phyloP scores from a whole-genome alignment of 208 protist genomes.

The Acanthamoeba sp. region DNA sequence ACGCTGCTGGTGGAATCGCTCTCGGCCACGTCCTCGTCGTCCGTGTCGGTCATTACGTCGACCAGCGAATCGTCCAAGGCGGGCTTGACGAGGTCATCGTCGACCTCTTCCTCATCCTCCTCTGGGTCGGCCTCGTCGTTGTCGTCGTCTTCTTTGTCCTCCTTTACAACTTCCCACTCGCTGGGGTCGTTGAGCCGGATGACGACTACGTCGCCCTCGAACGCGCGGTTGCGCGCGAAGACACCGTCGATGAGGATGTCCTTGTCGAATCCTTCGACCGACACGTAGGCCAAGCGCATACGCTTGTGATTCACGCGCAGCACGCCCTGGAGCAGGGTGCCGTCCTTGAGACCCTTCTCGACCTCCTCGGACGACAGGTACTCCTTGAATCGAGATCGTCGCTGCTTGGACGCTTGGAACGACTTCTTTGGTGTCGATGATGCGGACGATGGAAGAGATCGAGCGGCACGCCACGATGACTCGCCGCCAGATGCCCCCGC shows the following conservation, averaged over 20 bases:
- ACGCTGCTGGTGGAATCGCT: not conserved
- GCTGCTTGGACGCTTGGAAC: not conserved
- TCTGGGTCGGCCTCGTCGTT: conserved; percentile 42
- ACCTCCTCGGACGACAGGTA: conserved; percentile 46
- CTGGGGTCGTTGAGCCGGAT: conserved; percentile 74
- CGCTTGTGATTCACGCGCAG: conserved; percentile 82
- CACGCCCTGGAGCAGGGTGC: conserved; percentile 49
- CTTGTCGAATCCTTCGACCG: conserved; percentile 77
- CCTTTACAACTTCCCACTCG: conserved; percentile 67
- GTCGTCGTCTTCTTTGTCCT: conserved; percentile 73
- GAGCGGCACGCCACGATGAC: not conserved
- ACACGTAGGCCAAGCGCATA: conserved; percentile 80
- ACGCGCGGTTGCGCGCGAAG: conserved; percentile 81
- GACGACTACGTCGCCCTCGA: conserved; percentile 83
- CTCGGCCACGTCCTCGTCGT: not conserved
- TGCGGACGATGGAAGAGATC: not conserved
- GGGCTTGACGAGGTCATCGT: not conserved
- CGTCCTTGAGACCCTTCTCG: conserved; percentile 69
- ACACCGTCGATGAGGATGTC: conserved; percentile 81
- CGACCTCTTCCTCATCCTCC: conserved; percentile 3
- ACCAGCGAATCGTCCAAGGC: not conserved
- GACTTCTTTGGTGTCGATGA: conserved; percentile 1
- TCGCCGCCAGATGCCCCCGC: not conserved
- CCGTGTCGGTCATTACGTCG: not conserved
- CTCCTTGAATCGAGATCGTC: conserved; percentile 62